Base-by-base conservation (phyloP, 768 basidiomycete species). In the Lactarius deliciosus region DNA sequence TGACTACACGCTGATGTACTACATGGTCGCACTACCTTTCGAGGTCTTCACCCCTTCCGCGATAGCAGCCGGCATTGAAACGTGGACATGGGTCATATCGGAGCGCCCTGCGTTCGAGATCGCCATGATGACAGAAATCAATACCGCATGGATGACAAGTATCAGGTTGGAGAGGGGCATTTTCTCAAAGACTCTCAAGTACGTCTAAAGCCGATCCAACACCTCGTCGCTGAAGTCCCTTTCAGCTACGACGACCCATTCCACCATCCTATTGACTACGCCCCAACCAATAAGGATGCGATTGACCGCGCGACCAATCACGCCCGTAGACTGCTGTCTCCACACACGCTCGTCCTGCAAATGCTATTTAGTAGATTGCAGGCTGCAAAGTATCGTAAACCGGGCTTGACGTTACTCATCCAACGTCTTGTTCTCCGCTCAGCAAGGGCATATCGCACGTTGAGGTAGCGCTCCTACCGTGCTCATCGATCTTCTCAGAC, bases 81-180 rank as follows among this genome's bases (percentile, higher is more conserved):
- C 90, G 11, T 98, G 97, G 97, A 94, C 91, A 3, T 98, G 96
- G 96, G 83, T 97, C 0, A 90, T 97, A 61, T 86, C 91, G 16
- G 91, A 96, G 74, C 86, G 92, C 65, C 88, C 92, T 0, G 83
- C 84, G 57, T 80, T 90, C 13, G 96, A 98, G 76, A 85, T 95
- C 57, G 86, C 88, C 2, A 76, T 98, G 22, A 90, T 98, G 82
- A 80, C 86, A 5, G 95, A 98, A 72, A 85, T 98, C 59, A 79
- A 92, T 56, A 85, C 91, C 2, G 91, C 91, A 3, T 99, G 97
- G 97, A 82, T 89, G 57, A 83, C 85, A 63, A 91, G 91, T 5
- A 90, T 98, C 66, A 85, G 83, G 68, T 81, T 85, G 43, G 82
- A 86, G 65, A 89, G 84, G 69, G 97, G 97, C 0, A 80, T 98